Evolutionary conservation across 768 basidiomycete genomes (phyloP), one percentile per base, ranked within the genome.

Genomic region (Exidia glandulosa): DNA sequence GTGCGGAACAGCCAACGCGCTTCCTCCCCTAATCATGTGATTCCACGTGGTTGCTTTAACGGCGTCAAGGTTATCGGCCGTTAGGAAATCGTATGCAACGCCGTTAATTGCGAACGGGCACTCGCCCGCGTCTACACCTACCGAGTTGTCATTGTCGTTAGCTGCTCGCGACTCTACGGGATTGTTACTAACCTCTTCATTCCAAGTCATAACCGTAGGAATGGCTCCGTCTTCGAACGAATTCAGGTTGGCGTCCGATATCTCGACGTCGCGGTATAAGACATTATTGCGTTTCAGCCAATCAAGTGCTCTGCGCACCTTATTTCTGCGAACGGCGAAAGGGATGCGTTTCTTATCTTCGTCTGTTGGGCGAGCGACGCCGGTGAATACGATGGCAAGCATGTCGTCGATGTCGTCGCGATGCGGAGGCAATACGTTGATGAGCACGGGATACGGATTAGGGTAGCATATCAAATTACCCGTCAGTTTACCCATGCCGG

Each of bases 21-120:
- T 68, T 0, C 71, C 70, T 2, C 60, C 63, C 16, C 56, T 37
- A n/a, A 69, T 63, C 23, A 74, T 63, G 57, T 75, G 68, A 27
- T 64, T 36, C 1, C 72, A 30, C 0, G 74, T 74, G 13, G 59
- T 58, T 1, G 63, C 64, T 55, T 70, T 70, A 2, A 68, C 36
- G 9, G 57, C 57, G 3, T 62, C 59, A 0, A 66, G 37, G 0
- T 67, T 36, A 55, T 72, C 66, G 9, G 63, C 62, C 3, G 59
- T 36, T 9, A 71, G 60, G 7, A 69, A 61, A 5, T 67, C 62
- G 0, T 67, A 73, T 32, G 67, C 67, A 0, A 79, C n/a, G 0
- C 72, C 72, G 68, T 76, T 72, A 2, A 77, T 74, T 16, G 67
- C 65, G 60, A 77, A 76, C 0, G 74, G 66, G 63, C 75, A 77